Evolutionary conservation across 106 monocot genomes (phyloP).

Genomic region (Dioscorea dumetorum): DNA sequence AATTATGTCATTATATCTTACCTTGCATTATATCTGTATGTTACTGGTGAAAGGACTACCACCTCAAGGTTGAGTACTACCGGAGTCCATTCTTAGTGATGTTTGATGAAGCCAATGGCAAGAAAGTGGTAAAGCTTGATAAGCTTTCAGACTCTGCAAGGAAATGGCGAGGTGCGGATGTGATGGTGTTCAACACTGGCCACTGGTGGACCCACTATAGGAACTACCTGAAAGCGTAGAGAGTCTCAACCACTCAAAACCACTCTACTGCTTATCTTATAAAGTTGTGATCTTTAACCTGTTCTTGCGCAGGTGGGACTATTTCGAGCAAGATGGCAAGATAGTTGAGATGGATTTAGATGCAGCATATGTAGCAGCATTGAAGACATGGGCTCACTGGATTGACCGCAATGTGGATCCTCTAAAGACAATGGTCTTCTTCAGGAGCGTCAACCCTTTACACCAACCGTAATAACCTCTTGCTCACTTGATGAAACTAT

Average conservation of each 20-base stretch:
- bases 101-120: slow-evolving; percentile 7
- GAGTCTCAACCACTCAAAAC: too few species aligned
- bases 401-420: slow-evolving; percentile 14
- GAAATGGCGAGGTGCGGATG: slow-evolving; percentile 22
- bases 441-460: slow-evolving; percentile 27
- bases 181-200: slow-evolving; percentile 51
- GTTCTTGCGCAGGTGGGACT: slow-evolving; percentile 13
- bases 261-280: not conserved
- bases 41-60: slow-evolving; percentile 26
- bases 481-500: not conserved
- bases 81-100: slow-evolving; percentile 47
- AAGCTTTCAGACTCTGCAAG: slow-evolving; percentile 2
- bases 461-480: slow-evolving; percentile 15
- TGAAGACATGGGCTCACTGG: slow-evolving; percentile 24
- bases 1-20: not conserved
- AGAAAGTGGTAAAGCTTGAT: slow-evolving; percentile 39
- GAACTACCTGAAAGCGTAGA: slow-evolving; percentile 5
- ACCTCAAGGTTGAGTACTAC: slow-evolving; percentile 43
- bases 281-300: not conserved
- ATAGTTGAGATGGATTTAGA: slow-evolving; percentile 8
- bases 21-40: not conserved
- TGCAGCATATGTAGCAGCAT: slow-evolving; percentile 11
- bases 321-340: slow-evolving; percentile 7
- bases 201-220: slow-evolving; percentile 49
- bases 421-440: slow-evolving; percentile 22